Evolutionary conservation across 163 green algal species (phyloP), one percentile per base, ranked within the genome.

Genomic region (Botryococcus braunii): DNA sequence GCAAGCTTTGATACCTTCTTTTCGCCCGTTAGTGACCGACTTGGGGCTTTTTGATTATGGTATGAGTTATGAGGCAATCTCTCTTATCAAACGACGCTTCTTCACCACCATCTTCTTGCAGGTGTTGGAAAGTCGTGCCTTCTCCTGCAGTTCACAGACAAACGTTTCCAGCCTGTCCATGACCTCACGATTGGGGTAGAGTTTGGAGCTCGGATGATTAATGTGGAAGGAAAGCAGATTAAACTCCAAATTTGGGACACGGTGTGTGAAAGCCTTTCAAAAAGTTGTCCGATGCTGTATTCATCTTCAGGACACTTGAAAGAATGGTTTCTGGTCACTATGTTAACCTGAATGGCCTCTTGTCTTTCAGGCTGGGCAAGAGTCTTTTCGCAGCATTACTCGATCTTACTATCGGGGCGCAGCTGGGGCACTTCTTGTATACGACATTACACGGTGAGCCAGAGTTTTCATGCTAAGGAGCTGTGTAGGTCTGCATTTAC

Each of bases 181-280:
- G 95, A 99, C 80, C 72, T 99, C n/a, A 99, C 95, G 11, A 99
- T 99, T 62, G 94, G 94, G 50, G 95, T 99, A 6, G 95, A 99
- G 85, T 99, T 99, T 83, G 95, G 95, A 25, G 88, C 95, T 11
- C 82, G 92, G 56, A 98, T 99, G 92, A 92, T 99, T 70, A 96
- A 93, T 73, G 97, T 99, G 41, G 93, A 98, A 60, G 80, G 82
- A 56, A 97, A 98, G 80, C 90, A 96, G 63, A 97, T 99, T 71
- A 99, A 99, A 75, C 87, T 99, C 43, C 95, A 99, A 73, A 99
- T 99, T 66, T 99, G 95, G 95, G 95, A 99, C 74, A 99, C 95
- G 70, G 91, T 96, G 67, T 43, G 83, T 48, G 27, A n/a, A n/a
- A n/a, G n/a, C n/a, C n/a, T n/a, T n/a, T n/a, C n/a, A n/a, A n/a